phyloP scores from a whole-genome alignment of 2,329 filamentous ascomycete genomes.

The Ascocoryne sarcoides region DNA sequence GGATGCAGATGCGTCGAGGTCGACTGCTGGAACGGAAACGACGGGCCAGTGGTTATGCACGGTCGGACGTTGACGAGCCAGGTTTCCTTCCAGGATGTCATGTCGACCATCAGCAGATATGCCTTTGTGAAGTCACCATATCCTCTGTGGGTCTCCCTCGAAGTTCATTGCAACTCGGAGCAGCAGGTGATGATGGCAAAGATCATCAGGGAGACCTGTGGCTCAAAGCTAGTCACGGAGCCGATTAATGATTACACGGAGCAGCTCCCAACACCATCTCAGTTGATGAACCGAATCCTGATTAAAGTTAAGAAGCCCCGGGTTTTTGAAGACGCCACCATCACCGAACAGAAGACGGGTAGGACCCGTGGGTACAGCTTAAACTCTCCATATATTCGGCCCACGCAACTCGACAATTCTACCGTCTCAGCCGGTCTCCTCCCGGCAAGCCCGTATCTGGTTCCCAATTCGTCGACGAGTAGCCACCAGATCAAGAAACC shows the following conservation, averaged over 20 bases:
- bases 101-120: slow-evolving; percentile 89
- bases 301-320: slow-evolving; percentile 87
- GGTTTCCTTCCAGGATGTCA: slow-evolving; percentile 84
- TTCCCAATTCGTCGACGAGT: slow-evolving; percentile 12
- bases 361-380: slow-evolving; percentile 60
- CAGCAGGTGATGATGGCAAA: slow-evolving; percentile 86
- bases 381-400: slow-evolving; percentile 65
- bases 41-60: slow-evolving; percentile 86
- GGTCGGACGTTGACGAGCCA: slow-evolving; percentile 82
- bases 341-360: slow-evolving; percentile 38
- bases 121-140: slow-evolving; percentile 83
- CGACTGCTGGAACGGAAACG: slow-evolving; percentile 92
- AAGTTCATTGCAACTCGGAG: slow-evolving; percentile 79
- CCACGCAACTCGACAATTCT: slow-evolving; percentile 50
- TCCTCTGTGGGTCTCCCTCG: slow-evolving; percentile 87
- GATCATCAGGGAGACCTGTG: slow-evolving; percentile 80
- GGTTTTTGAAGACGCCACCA: slow-evolving; percentile 29
- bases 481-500: slow-evolving; percentile 17
- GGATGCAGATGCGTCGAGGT: slow-evolving; percentile 95
- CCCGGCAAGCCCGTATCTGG: slow-evolving; percentile 40
- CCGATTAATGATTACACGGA: slow-evolving; percentile 61
- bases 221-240: slow-evolving; percentile 66
- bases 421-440: slow-evolving; percentile 43
- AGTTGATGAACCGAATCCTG: slow-evolving; percentile 74
- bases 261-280: slow-evolving; percentile 73